These are phyloP conservation scores for Usnea hakonensis DNA, from an alignment of 495 filamentous ascomycete genomes.

Conservation along the genomic window DNA sequence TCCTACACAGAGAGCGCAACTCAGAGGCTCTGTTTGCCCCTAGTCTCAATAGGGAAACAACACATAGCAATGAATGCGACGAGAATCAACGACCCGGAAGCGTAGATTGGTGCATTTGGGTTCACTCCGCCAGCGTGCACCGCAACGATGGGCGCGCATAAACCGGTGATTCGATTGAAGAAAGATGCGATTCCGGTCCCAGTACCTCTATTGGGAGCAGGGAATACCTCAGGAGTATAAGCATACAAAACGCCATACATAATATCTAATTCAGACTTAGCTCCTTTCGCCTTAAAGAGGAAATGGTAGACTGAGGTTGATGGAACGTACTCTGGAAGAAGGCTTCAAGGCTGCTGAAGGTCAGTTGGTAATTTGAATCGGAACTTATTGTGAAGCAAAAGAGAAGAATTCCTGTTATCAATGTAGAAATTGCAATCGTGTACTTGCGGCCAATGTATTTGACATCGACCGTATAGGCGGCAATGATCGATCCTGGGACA, in stretches of 20 bases:
- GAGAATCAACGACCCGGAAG: slow-evolving; percentile 44
- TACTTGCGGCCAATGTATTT: slow-evolving; percentile 54
- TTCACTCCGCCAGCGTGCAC: slow-evolving; percentile 39
- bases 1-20: not conserved
- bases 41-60: slow-evolving; percentile 47
- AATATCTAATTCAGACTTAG: slow-evolving; percentile 32
- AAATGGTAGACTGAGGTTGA: not conserved
- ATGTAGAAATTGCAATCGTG: slow-evolving; percentile 46
- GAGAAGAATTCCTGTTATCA: slow-evolving; percentile 50
- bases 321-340: slow-evolving; percentile 45
- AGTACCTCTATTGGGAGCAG: slow-evolving; percentile 50
- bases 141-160: slow-evolving; percentile 52
- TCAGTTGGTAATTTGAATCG: slow-evolving; percentile 42
- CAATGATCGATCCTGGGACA: slow-evolving; percentile 49
- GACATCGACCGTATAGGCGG: slow-evolving; percentile 48
- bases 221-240: slow-evolving; percentile 56
- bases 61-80: slow-evolving; percentile 46
- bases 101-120: slow-evolving; percentile 46
- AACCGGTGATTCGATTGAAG: slow-evolving; percentile 50
- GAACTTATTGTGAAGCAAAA: slow-evolving; percentile 51
- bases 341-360: slow-evolving; percentile 46
- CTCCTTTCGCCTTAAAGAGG: not conserved
- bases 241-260: slow-evolving; percentile 58
- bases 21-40: slow-evolving; percentile 43
- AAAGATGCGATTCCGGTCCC: slow-evolving; percentile 51